A percentile compares a stretch with the other conserved stretches of the same genome.
Conservation (phyloP, 371 early-diverging fungal species). For the Pancytospora philotis region DNA sequence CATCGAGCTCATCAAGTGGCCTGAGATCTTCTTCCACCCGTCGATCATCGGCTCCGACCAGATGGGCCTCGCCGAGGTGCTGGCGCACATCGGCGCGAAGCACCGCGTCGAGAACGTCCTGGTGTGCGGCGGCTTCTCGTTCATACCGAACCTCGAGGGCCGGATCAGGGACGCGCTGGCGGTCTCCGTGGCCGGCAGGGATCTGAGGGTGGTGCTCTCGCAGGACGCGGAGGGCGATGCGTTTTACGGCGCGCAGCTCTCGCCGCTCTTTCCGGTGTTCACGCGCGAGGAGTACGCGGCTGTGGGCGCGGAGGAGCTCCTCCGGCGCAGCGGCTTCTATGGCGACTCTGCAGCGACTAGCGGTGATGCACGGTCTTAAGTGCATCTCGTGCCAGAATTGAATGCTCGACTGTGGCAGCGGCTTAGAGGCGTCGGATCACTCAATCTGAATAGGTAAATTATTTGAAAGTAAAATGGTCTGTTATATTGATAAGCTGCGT, state of each 20-base stretch:
- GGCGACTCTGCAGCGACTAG: too few relatives aligned
- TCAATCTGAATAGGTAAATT: too few relatives aligned
- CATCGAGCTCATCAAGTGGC: conserved; percentile 51
- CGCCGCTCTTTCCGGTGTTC: neutral
- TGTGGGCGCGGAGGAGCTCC: too few relatives aligned
- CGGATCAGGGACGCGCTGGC: conserved; percentile 53
- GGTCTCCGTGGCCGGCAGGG: conserved; percentile 7
- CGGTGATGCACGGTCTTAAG: too few relatives aligned
- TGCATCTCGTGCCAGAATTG: too few relatives aligned
- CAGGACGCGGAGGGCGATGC: conserved; percentile 50
- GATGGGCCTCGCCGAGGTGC: conserved; percentile 56
- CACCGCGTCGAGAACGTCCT: conserved; percentile 48
- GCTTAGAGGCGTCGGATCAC: too few relatives aligned
- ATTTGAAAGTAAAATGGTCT: too few relatives aligned
- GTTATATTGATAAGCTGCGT: too few relatives aligned
- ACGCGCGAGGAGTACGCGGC: conserved; percentile 14
- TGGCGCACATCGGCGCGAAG: conserved; percentile 36
- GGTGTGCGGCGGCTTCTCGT: conserved; percentile 59
- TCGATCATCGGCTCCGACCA: conserved; percentile 51
- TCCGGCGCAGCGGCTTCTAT: too few relatives aligned
- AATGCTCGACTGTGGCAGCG: too few relatives aligned
- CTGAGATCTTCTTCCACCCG: conserved; percentile 58
- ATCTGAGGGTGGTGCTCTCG: conserved; percentile 30
- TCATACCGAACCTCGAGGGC: conserved; percentile 50
- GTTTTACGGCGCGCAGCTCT: conserved; percentile 24